Percentiles rank a stretch among this genome's conserved stretches.
Conservation (phyloP, 2,329 filamentous ascomycete species). For the Cladosporium sp. region DNA sequence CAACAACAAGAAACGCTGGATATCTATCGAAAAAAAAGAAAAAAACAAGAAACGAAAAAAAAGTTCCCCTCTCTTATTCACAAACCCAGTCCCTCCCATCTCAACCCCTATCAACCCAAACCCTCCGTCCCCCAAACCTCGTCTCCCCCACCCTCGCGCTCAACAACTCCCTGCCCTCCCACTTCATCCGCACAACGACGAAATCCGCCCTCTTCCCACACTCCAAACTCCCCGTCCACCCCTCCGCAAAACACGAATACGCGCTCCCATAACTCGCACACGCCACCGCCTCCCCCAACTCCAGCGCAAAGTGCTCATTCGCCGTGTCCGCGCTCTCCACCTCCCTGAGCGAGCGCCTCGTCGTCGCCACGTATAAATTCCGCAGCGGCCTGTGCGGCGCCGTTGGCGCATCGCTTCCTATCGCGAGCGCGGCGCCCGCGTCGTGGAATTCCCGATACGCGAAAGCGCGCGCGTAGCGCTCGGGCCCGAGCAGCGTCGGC, state of each 20-base stretch:
- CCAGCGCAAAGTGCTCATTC: slow-evolving; percentile 48
- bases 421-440: slow-evolving; percentile 50
- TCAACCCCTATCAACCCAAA: neutral
- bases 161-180: slow-evolving; percentile 1
- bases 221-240: slow-evolving; percentile 50
- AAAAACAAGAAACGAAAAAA: too few relatives aligned
- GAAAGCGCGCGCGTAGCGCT: slow-evolving; percentile 56
- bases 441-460: slow-evolving; percentile 60
- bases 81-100: too few relatives aligned
- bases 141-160: slow-evolving; percentile 1
- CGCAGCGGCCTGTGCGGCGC: slow-evolving; percentile 52
- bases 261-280: slow-evolving; percentile 55
- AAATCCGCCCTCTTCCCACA: slow-evolving; percentile 56
- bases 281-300: slow-evolving; percentile 50
- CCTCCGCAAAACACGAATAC: slow-evolving; percentile 56
- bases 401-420: slow-evolving; percentile 59
- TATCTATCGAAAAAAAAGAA: too few relatives aligned
- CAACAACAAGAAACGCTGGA: too few relatives aligned
- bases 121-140: neutral
- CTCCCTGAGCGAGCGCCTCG: slow-evolving; percentile 52
- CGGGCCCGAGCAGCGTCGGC: slow-evolving; percentile 53
- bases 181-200: slow-evolving; percentile 34
- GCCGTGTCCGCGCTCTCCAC: slow-evolving; percentile 34
- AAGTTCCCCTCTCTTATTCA: too few relatives aligned
- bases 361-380: slow-evolving; percentile 59